These are phyloP conservation scores for Copromyces sp. DNA, from an alignment of 495 filamentous ascomycete genomes.

Conservation along the genomic window DNA sequence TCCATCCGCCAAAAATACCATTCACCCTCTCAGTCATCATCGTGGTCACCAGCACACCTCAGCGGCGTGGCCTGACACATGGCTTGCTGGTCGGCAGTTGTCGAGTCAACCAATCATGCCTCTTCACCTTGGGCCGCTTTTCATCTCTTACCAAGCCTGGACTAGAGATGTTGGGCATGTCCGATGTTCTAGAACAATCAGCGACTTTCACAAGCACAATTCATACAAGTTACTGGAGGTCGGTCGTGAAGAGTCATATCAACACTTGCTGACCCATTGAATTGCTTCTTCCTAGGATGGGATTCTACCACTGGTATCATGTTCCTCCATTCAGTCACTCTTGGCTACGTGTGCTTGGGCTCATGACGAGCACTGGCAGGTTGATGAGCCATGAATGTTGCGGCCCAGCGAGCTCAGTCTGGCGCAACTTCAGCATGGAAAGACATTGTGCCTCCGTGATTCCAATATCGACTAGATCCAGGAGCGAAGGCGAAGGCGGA, in stretches of 20 bases:
- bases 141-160: background rate
- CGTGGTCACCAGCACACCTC: background rate
- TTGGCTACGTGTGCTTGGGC: background rate
- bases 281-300: background rate
- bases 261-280: background rate
- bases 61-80: background rate
- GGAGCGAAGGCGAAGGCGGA: background rate
- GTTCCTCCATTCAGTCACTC: background rate
- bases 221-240: background rate
- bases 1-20: background rate
- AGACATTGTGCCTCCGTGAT: background rate
- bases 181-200: background rate
- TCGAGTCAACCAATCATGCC: background rate
- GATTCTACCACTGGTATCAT: background rate
- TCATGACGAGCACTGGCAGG: background rate
- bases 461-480: background rate
- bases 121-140: background rate
- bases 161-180: background rate
- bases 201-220: background rate
- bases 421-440: background rate
- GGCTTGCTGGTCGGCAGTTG: background rate
- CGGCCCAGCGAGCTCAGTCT: background rate
- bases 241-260: background rate
- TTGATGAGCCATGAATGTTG: background rate
- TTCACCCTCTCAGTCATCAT: background rate